A percentile compares a stretch with the other conserved stretches of the same genome.
Evolutionary conservation across 2,329 filamentous ascomycete species (phyloP).

Genomic region (Chrysosporium keratinophilum): DNA sequence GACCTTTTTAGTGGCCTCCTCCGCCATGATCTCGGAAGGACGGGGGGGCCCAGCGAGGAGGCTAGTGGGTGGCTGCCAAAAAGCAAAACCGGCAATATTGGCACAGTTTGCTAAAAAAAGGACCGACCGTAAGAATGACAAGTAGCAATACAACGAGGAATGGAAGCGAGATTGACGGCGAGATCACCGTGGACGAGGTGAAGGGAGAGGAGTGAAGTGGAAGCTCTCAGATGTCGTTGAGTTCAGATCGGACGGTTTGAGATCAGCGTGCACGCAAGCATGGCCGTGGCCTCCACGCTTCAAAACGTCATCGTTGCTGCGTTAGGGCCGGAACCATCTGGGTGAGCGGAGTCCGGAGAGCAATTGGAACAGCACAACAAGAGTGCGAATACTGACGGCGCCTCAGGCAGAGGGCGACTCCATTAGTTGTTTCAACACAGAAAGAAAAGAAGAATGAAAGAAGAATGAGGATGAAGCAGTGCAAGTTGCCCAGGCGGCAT

Average conservation of each 20-base stretch:
- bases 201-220: too few relatives aligned
- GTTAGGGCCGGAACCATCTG: not conserved
- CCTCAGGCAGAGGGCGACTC: not conserved
- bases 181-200: not conserved
- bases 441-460: not conserved
- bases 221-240: too few relatives aligned
- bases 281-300: not conserved
- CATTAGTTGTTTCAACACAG: not conserved
- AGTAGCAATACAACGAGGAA: not conserved
- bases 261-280: too few relatives aligned
- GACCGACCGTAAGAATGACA: not conserved
- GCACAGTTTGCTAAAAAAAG: not conserved
- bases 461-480: not conserved
- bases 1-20: slow-evolving; percentile 8
- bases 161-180: not conserved
- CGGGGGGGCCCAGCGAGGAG: not conserved
- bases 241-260: too few relatives aligned
- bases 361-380: not conserved
- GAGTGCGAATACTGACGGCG: not conserved
- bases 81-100: not conserved
- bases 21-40: slow-evolving; percentile 5
- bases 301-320: not conserved
- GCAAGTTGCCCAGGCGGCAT: slow-evolving; percentile 2
- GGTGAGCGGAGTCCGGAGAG: not conserved
- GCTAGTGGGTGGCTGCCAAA: slow-evolving; percentile 7